Base-by-base conservation (phyloP, 768 basidiomycete genomes). In the Hypholoma fasciculare region DNA sequence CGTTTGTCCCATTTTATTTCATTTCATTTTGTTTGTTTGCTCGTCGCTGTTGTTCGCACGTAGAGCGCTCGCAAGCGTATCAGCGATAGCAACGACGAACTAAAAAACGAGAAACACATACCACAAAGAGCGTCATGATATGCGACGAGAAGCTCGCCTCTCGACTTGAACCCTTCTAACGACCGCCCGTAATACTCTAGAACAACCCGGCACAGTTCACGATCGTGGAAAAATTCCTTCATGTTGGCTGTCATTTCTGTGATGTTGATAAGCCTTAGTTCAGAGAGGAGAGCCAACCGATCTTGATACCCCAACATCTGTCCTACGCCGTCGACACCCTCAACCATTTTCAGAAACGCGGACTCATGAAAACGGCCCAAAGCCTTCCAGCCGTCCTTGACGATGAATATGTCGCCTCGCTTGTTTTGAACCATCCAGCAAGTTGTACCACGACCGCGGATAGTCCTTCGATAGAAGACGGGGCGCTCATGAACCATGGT, bases 381-480 rank as follows among this genome's bases (percentile, higher is more conserved):
- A 1, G 55, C 44, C 14, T 50, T 53, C 65, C 65, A 66, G 7
- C 58, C 42, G 39, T 68, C 67, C 47, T 66, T 65, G 48, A 67
- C 50, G 23, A 63, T 34, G 8, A 50, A 52, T 0, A 26, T 2
- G 8, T 54, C 42, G 4, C 23, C 20, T 1, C 44, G 52, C 14
- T 36, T 23, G 14, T 14, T n/a, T 27, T 63, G 55, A 8, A 36
- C 65, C 17, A 16, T 23, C 63, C 65, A 68, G 34, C 67, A 67
- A 14, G 43, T 44, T 3, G 67, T 65, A 12, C 65, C 67, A 4
- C 65, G 61, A 16, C 65, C 63, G 2, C 57, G 56, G 23, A 68
- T 63, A 8, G 63, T 46, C 5, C 53, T 60, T 8, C 61, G 40
- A 8, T 37, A 46, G 26, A 65, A 67, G 7, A 65, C 4, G 4